These are phyloP conservation scores for Astrothelium subdiscretum DNA, from an alignment of 495 filamentous ascomycete species.

Conservation along the genomic window DNA sequence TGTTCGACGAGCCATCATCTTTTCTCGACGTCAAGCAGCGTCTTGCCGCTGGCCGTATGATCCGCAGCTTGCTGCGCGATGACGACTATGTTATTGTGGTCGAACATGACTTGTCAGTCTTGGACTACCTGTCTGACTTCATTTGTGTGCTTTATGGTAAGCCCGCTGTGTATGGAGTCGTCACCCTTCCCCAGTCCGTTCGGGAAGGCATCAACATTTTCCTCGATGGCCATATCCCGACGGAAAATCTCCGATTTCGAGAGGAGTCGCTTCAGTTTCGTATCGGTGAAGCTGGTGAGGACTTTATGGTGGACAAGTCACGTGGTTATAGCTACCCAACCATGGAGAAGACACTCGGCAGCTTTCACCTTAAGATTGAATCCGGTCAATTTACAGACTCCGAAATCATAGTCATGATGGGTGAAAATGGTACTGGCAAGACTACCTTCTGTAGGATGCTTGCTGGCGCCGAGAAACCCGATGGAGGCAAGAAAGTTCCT, in stretches of 20 bases:
- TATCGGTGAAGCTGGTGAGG: slow-evolving; percentile 82
- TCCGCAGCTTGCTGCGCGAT: slow-evolving; percentile 73
- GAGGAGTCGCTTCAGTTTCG: slow-evolving; percentile 96
- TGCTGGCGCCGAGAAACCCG: slow-evolving; percentile 84
- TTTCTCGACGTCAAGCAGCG: slow-evolving; percentile 98
- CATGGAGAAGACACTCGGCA: slow-evolving; percentile 90
- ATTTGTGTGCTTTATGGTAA: slow-evolving; percentile 93
- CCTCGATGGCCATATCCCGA: slow-evolving; percentile 93
- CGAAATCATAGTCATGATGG: slow-evolving; percentile 99
- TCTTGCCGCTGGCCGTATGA: slow-evolving; percentile 80
- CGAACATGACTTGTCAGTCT: slow-evolving; percentile 94
- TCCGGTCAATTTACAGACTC: slow-evolving; percentile 86
- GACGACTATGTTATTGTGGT: slow-evolving; percentile 97
- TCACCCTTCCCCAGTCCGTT: slow-evolving; percentile 90
- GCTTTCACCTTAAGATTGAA: slow-evolving; percentile 76
- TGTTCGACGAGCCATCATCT: slow-evolving; percentile 98
- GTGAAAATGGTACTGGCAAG: slow-evolving; percentile 91
- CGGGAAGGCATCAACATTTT: slow-evolving; percentile 99
- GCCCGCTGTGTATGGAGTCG: slow-evolving; percentile 93
- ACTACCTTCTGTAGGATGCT: slow-evolving; percentile 96
- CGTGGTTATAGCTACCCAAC: slow-evolving; percentile 75
- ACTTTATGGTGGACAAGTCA: slow-evolving; percentile 74
- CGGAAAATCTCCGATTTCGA: slow-evolving; percentile 95
- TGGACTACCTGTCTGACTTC: slow-evolving; percentile 97
- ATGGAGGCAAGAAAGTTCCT: slow-evolving; percentile 61